phyloP scores from a whole-genome alignment of 768 basidiomycete species.

The Leccinum barrowsii region DNA sequence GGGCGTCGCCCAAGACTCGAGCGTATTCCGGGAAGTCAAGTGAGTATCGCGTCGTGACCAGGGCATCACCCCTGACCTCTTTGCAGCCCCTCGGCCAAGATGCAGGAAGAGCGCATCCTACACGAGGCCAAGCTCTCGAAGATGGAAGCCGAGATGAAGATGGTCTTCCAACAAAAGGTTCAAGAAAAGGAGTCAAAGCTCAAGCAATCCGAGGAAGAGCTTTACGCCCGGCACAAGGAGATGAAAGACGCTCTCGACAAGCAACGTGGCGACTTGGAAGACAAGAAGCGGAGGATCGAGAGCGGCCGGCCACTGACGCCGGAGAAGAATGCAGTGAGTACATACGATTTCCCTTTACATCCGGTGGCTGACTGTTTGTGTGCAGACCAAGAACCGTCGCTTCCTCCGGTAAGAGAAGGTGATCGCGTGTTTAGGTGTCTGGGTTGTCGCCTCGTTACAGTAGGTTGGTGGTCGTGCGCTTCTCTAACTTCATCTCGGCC shows the following conservation, averaged over 20 bases:
- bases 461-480: constrained; percentile 26
- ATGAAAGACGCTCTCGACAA: constrained; percentile 99
- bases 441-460: constrained; percentile 29
- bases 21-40: constrained; percentile 99
- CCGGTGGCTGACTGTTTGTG: constrained; percentile 9
- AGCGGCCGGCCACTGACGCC: constrained; percentile 93
- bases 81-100: constrained; percentile 85
- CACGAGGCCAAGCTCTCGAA: constrained; percentile 98
- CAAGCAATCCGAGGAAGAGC: constrained; percentile 98
- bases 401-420: constrained; percentile 31
- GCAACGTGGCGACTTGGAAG: constrained; percentile 92
- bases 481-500: constrained; percentile 24
- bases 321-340: constrained; percentile 81
- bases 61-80: constrained; percentile 13
- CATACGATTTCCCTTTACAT: constrained; percentile 2
- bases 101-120: constrained; percentile 92
- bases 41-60: constrained; percentile 39
- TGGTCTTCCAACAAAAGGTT: constrained; percentile 99
- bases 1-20: constrained; percentile 97
- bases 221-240: constrained; percentile 97
- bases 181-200: constrained; percentile 99
- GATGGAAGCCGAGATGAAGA: constrained; percentile 99
- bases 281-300: constrained; percentile 96
- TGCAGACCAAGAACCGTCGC: constrained; percentile 35
- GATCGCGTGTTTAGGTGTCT: constrained; percentile 10